Base-by-base conservation (phyloP, 2,329 filamentous ascomycete species). In the Capronia coronata region DNA sequence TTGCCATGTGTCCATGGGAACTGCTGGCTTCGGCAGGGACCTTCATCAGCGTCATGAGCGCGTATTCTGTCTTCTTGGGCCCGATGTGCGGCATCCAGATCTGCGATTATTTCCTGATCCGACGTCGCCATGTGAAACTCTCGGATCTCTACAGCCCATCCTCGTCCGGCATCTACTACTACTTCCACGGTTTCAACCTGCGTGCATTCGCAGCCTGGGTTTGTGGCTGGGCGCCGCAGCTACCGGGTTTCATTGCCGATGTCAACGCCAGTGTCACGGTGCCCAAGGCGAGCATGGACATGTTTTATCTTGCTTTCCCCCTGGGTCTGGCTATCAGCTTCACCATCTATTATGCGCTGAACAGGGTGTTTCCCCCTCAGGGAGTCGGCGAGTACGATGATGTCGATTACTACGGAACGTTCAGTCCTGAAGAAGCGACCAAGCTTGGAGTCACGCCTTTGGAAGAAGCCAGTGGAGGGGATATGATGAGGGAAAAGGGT, bases 1-100 rank as follows among this genome's bases (percentile, higher is more conserved):
- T 73, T 21, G 64, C 66, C 0, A 64, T 72, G 39, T 70, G 71
- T 48, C 76, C 75, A 0, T 79, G 76, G 76, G 63, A 77, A 47
- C 65, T 78, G 0, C 63, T 78, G 2, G 67, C 68, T 7, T 68
- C 64, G 0, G 72, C 74, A 1, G 61, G 65, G 10, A 70, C 68
- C 0, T 76, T 77, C 61, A 67, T 75, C 53, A 67, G 62, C 25
- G 73, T 75, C 1, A 61, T 76, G 11, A 65, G 61, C 6, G 68
- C 65, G 1, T 77, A 71, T 55, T 65, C 62, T 2, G 68, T 73
- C 13, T 75, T 75, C 59, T 63, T 75, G 4, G 71, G 67, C 0
- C 72, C 73, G 0, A 66, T 71, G 57, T 56, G 55, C 42, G 63
- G 63, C 3, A 14, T 54, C 22, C 40, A 48, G 14, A 66, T 67